These are phyloP conservation scores for Saturnispora sekii DNA, from an alignment of 805 yeast species.

Conservation along the genomic window DNA sequence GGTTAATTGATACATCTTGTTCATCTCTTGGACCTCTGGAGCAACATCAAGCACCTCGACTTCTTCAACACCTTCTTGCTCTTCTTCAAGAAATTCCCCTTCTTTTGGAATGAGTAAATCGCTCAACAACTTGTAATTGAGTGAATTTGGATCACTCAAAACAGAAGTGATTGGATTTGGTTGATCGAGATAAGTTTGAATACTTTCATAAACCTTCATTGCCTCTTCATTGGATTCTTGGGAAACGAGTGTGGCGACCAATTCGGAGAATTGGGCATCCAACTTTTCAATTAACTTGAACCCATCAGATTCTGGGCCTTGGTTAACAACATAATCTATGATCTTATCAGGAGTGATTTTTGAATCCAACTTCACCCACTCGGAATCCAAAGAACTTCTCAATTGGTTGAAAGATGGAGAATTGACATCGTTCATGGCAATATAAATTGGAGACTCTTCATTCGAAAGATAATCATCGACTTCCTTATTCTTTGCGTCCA, in stretches of 20 bases:
- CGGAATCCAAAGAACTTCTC: conserved; percentile 13
- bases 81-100: not conserved
- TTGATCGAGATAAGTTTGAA: conserved; percentile 15
- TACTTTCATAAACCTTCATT: conserved; percentile 12
- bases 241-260: conserved; percentile 8
- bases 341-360: conserved; percentile 18
- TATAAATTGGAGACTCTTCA: conserved; percentile 13
- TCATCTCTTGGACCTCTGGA: conserved; percentile 17
- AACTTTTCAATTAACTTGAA: conserved; percentile 16
- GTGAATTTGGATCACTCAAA: conserved; percentile 17
- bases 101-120: conserved; percentile 8
- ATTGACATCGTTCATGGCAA: conserved; percentile 18
- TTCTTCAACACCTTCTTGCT: not conserved
- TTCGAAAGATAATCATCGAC: conserved; percentile 16
- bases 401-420: conserved; percentile 13
- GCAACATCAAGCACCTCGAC: conserved; percentile 15
- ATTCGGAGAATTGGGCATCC: conserved; percentile 17
- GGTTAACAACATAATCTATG: conserved; percentile 15
- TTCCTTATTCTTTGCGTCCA: conserved; percentile 15
- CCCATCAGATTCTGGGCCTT: conserved; percentile 20
- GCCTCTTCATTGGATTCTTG: conserved; percentile 13
- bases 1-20: conserved; percentile 23
- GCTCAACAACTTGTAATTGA: conserved; percentile 15
- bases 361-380: conserved; percentile 15
- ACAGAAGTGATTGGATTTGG: conserved; percentile 17